These are phyloP conservation scores for Geosmithia flava DNA, from an alignment of 2,329 filamentous ascomycete genomes.

Conservation along the genomic window DNA sequence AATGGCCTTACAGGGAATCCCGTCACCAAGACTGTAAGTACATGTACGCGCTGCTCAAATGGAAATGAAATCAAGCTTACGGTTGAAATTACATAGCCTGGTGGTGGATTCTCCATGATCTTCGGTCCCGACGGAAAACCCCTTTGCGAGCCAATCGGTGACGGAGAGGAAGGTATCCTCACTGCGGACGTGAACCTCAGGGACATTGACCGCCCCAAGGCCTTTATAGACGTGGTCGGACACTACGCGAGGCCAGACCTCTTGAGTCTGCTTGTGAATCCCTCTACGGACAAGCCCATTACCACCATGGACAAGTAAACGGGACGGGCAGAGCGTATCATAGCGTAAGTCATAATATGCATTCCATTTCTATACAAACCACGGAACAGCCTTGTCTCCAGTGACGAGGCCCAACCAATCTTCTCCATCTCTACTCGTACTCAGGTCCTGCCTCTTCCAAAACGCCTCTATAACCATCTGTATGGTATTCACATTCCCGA, in stretches of 20 bases:
- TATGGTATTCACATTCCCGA: conserved; percentile 31
- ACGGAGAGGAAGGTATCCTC: conserved; percentile 26
- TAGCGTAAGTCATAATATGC: too few relatives aligned
- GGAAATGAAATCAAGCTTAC: too few relatives aligned
- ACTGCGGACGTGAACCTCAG: conserved; percentile 20
- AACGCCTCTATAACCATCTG: conserved; percentile 27
- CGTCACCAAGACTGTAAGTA: background rate
- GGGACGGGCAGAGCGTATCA: too few relatives aligned
- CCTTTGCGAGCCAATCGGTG: conserved; percentile 9
- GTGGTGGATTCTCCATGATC: conserved; percentile 10
- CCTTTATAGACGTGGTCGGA: conserved; percentile 22
- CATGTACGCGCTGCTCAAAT: conserved; percentile 18
- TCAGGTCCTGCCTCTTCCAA: conserved; percentile 32
- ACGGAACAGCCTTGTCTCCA: too few relatives aligned
- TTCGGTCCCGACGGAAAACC: conserved; percentile 11
- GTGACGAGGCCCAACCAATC: too few relatives aligned
- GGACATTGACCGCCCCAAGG: conserved; percentile 22
- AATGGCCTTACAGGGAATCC: background rate
- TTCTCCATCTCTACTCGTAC: conserved; percentile 2
- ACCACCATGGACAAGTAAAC: background rate
- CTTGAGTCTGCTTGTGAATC: conserved; percentile 15
- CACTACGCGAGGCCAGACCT: conserved; percentile 24
- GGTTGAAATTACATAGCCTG: too few relatives aligned
- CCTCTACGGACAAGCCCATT: background rate
- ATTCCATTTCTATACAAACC: too few relatives aligned